phyloP scores from a whole-genome alignment of 768 basidiomycete species.

The Leucocoprinus birnbaumii region DNA sequence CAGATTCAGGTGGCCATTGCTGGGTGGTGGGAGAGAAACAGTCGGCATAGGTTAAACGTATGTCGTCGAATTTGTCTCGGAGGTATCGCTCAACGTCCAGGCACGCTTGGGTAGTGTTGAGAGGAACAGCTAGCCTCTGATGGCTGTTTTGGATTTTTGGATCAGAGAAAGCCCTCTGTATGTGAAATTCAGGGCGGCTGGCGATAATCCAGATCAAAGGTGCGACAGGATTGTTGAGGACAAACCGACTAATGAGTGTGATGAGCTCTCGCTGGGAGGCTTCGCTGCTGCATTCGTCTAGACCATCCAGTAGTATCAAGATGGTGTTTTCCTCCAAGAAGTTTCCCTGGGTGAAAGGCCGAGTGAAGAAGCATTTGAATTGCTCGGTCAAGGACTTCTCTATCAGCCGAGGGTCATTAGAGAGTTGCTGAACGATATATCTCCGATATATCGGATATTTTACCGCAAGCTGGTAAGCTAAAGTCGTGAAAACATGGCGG shows the following conservation, averaged over 20 bases:
- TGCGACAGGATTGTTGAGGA: background rate
- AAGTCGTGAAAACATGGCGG: conserved; percentile 16
- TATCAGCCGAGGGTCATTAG: conserved; percentile 4
- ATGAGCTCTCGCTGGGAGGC: conserved; percentile 15
- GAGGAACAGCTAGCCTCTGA: background rate
- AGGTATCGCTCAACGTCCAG: conserved; percentile 17
- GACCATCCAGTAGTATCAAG: too few species aligned
- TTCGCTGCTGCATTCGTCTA: conserved; percentile 22
- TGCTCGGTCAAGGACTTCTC: conserved; percentile 11
- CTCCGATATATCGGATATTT: background rate
- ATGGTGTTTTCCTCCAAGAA: too few species aligned
- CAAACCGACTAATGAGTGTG: background rate
- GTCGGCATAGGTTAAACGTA: conserved; percentile 1
- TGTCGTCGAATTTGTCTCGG: conserved; percentile 5
- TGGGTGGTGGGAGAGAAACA: background rate
- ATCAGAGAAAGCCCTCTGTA: conserved; percentile 12
- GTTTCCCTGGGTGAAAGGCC: background rate
- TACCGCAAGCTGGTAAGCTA: conserved; percentile 20
- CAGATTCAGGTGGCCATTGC: conserved; percentile 17
- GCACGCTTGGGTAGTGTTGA: conserved; percentile 11
- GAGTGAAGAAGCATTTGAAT: conserved; percentile 12
- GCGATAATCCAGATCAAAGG: conserved; percentile 22
- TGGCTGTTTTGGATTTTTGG: background rate
- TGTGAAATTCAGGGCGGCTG: conserved; percentile 23
- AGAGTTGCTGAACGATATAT: conserved; percentile 10